These are phyloP conservation scores for Puccinia polysora DNA, from an alignment of 1,284 basidiomycete genomes.

Conservation along the genomic window DNA sequence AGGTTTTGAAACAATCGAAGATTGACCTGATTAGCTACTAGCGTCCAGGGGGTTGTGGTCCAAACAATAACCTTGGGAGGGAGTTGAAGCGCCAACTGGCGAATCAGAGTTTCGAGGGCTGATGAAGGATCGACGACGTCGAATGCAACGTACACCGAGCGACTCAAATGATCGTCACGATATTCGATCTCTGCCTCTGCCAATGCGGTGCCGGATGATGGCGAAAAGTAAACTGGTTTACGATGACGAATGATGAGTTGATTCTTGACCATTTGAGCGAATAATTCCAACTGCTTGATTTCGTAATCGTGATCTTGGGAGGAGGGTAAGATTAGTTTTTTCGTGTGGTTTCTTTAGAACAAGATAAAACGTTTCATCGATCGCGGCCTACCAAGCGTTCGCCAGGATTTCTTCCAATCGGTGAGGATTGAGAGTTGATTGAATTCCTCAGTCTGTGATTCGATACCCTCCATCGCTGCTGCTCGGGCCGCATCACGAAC, in stretches of 20 bases:
- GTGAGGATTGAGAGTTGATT: conserved; percentile 83
- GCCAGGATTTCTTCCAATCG: conserved; percentile 68
- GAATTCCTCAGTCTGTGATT: conserved; percentile 75
- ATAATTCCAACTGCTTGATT: conserved; percentile 78
- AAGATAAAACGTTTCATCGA: conserved; percentile 53
- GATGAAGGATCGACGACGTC: conserved; percentile 55
- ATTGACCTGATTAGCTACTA: conserved; percentile 96
- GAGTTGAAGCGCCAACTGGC: neutral
- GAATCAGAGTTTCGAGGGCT: conserved; percentile 53
- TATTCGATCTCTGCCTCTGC: conserved; percentile 94
- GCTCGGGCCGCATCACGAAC: conserved; percentile 69
- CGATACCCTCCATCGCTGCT: conserved; percentile 72
- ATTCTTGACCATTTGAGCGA: conserved; percentile 80
- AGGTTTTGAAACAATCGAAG: conserved; percentile 11
- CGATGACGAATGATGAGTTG: conserved; percentile 79
- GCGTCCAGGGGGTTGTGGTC: conserved; percentile 98
- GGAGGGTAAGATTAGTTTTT: conserved; percentile 1
- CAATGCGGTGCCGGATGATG: conserved; percentile 85
- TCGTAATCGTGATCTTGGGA: conserved; percentile 74
- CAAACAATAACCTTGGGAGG: conserved; percentile 68
- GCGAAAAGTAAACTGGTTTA: conserved; percentile 91
- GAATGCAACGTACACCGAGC: conserved; percentile 81
- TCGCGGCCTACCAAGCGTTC: conserved; percentile 81
- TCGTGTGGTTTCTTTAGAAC: conserved; percentile 16
- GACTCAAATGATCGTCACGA: conserved; percentile 78